Evolutionary conservation across 176 grass and related monocot genomes (phyloP).

Genomic region (Aegilops longissima): DNA sequence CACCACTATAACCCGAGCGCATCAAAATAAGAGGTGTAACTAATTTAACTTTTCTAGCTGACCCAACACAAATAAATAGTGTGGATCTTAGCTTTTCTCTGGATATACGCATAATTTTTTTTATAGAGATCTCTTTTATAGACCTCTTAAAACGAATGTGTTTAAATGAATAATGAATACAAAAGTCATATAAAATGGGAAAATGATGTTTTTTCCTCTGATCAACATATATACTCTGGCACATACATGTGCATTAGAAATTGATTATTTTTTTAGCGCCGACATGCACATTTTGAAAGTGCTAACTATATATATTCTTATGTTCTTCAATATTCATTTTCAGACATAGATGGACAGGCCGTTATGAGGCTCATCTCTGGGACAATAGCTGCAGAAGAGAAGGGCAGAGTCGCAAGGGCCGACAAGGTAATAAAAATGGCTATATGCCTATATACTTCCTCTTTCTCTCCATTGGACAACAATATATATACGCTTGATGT

Average conservation of each 20-base stretch:
- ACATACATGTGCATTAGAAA: neutral
- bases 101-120: neutral
- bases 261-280: neutral
- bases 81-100: neutral
- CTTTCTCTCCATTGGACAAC: neutral
- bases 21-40: neutral
- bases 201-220: neutral
- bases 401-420: slow-evolving; percentile 71
- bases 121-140: neutral
- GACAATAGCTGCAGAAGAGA: slow-evolving; percentile 79
- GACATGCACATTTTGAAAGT: neutral
- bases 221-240: neutral
- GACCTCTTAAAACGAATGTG: neutral
- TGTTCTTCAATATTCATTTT: slow-evolving; percentile 4
- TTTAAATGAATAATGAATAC: neutral
- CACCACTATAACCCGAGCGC: neutral
- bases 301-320: neutral
- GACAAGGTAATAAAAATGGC: slow-evolving; percentile 54
- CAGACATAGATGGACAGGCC: slow-evolving; percentile 78
- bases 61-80: neutral
- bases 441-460: neutral
- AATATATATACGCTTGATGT: neutral
- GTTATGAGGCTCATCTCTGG: slow-evolving; percentile 80
- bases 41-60: neutral
- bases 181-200: neutral